Percentiles rank a stretch among this genome's conserved stretches.
Conservation (phyloP, 768 basidiomycete genomes). For the Tulasnella sp. region DNA sequence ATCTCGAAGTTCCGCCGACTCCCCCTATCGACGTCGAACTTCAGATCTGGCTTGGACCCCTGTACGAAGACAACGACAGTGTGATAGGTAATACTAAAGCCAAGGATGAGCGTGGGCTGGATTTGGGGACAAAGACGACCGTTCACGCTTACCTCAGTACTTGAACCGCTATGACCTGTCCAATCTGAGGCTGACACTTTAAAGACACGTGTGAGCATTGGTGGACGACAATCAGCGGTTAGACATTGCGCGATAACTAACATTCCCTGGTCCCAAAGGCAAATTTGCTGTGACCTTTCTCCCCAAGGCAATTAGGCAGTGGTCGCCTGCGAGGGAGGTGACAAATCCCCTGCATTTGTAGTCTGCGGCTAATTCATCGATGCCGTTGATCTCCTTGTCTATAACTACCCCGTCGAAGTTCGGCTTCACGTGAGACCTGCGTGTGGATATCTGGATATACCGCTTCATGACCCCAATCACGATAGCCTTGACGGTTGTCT, state of each 20-base stretch:
- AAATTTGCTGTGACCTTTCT: neutral
- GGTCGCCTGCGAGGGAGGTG: neutral
- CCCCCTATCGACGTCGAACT: neutral
- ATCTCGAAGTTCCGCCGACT: constrained; percentile 42
- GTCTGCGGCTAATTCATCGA: neutral
- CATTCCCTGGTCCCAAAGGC: neutral
- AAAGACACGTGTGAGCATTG: too few species aligned
- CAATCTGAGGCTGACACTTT: too few species aligned
- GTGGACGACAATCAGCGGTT: too few species aligned
- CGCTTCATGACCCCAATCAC: neutral
- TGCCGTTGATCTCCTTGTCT: neutral
- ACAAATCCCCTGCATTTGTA: neutral
- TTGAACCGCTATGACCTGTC: too few species aligned
- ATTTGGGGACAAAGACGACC: too few species aligned
- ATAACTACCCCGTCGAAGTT: neutral
- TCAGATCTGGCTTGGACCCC: neutral
- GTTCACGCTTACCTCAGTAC: too few species aligned
- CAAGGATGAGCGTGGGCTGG: too few species aligned
- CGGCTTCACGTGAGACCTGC: neutral
- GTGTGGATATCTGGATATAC: neutral
- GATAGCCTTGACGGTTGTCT: neutral
- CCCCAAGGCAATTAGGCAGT: neutral
- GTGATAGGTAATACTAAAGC: neutral
- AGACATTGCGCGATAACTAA: too few species aligned
- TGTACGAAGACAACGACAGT: neutral